These are phyloP conservation scores for Trichoderma reesei DNA, from an alignment of 495 filamentous ascomycete genomes.

Conservation along the genomic window DNA sequence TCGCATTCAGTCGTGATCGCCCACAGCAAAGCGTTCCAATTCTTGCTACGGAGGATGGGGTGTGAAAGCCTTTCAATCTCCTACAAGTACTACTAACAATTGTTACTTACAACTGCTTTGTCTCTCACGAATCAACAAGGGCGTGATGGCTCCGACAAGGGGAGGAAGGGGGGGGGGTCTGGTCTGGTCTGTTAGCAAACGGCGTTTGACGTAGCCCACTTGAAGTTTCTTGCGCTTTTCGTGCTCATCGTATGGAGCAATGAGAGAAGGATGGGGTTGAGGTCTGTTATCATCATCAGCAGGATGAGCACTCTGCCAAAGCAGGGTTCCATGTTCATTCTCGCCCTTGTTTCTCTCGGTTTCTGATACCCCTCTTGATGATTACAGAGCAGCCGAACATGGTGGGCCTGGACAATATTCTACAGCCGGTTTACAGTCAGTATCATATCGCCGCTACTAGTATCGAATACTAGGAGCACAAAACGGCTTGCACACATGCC, in stretches of 20 bases:
- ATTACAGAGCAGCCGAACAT: not conserved
- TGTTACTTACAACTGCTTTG: too few species aligned
- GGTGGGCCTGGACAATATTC: not conserved
- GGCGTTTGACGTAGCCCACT: not conserved
- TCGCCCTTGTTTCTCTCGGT: not conserved
- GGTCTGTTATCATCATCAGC: not conserved
- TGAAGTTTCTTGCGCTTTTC: not conserved
- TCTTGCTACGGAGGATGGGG: too few species aligned
- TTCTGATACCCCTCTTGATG: not conserved
- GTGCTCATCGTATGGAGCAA: too few species aligned
- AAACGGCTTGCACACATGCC: too few species aligned
- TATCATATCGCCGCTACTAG: not conserved
- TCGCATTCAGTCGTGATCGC: not conserved
- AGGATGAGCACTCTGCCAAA: not conserved
- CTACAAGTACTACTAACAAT: too few species aligned
- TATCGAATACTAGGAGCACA: not conserved
- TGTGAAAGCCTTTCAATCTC: too few species aligned
- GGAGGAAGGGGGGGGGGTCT: too few species aligned
- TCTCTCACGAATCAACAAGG: too few species aligned
- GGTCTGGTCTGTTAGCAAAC: too few species aligned
- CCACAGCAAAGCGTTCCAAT: too few species aligned
- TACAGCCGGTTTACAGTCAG: not conserved
- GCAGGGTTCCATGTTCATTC: not conserved
- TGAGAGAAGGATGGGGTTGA: not conserved
- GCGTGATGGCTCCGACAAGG: too few species aligned